phyloP scores from a whole-genome alignment of 805 yeast genomes.

The Suhomyces kilbournensis region DNA sequence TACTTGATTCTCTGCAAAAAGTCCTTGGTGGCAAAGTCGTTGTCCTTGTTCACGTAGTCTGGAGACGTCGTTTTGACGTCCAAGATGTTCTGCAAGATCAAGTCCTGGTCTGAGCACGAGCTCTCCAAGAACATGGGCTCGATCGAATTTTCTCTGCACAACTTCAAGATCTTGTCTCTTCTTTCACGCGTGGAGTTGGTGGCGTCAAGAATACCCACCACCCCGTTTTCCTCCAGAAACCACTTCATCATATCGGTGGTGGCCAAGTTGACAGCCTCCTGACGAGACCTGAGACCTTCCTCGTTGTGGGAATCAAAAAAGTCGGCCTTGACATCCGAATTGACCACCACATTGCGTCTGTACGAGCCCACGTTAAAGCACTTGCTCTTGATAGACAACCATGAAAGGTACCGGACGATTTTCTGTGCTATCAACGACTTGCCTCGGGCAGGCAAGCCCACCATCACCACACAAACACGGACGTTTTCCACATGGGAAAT shows the following conservation, averaged over 20 bases:
- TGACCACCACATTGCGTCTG: constrained; percentile 54
- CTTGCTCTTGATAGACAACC: constrained; percentile 85
- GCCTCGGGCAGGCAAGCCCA: constrained; percentile 88
- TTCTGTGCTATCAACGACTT: constrained; percentile 93
- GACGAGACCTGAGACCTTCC: constrained; percentile 61
- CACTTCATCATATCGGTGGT: constrained; percentile 79
- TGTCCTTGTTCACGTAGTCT: constrained; percentile 67
- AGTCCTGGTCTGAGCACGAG: constrained; percentile 79
- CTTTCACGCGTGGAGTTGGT: constrained; percentile 80
- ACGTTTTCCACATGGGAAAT: constrained; percentile 64
- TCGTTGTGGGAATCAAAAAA: constrained; percentile 70
- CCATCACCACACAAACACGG: constrained; percentile 84
- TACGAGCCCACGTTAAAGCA: constrained; percentile 89
- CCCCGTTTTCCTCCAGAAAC: constrained; percentile 77
- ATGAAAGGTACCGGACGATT: constrained; percentile 84
- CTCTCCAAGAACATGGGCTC: constrained; percentile 93
- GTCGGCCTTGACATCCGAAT: constrained; percentile 65
- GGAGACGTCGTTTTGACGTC: constrained; percentile 89
- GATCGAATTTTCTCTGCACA: constrained; percentile 62
- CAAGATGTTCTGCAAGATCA: constrained; percentile 72
- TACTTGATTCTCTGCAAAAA: constrained; percentile 68
- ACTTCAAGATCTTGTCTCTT: constrained; percentile 59
- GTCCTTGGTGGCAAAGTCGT: constrained; percentile 70
- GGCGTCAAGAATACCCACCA: constrained; percentile 92
- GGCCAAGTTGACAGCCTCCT: constrained; percentile 69